phyloP scores from a whole-genome alignment of 257 asterid genomes.

The Rauvolfia tetraphylla region DNA sequence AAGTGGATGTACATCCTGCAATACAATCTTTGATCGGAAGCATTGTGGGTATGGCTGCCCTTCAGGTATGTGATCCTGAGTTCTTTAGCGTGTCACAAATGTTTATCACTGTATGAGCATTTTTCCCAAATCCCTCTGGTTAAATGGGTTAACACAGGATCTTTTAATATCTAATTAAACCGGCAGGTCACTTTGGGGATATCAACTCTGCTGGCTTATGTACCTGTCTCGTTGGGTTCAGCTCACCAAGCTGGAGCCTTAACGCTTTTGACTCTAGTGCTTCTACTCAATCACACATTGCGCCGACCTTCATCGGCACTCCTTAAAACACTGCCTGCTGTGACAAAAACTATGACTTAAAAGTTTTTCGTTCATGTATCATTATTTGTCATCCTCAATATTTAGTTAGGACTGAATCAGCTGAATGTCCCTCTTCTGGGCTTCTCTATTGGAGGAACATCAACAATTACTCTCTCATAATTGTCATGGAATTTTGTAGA shows the following conservation, averaged over 20 bases:
- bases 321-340: conserved; percentile 65
- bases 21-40: conserved; percentile 58
- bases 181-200: conserved; percentile 79
- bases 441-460: not conserved
- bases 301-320: conserved; percentile 76
- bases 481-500: too few species aligned
- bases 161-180: not conserved
- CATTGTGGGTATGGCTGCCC: conserved; percentile 81
- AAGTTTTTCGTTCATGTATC: not conserved
- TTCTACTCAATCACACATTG: conserved; percentile 83
- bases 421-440: too few species aligned
- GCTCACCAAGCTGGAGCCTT: conserved; percentile 99
- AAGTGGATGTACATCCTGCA: conserved; percentile 81
- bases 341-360: conserved; percentile 35
- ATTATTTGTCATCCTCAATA: not conserved
- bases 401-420: not conserved
- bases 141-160: not conserved
- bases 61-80: conserved; percentile 55
- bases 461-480: too few species aligned
- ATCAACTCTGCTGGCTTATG: conserved; percentile 70
- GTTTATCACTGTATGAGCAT: not conserved
- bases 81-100: not conserved
- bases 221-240: conserved; percentile 78
- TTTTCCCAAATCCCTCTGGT: not conserved
- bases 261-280: conserved; percentile 71